phyloP scores from a whole-genome alignment of 2,329 filamentous ascomycete species.

The Moelleriella libera region DNA sequence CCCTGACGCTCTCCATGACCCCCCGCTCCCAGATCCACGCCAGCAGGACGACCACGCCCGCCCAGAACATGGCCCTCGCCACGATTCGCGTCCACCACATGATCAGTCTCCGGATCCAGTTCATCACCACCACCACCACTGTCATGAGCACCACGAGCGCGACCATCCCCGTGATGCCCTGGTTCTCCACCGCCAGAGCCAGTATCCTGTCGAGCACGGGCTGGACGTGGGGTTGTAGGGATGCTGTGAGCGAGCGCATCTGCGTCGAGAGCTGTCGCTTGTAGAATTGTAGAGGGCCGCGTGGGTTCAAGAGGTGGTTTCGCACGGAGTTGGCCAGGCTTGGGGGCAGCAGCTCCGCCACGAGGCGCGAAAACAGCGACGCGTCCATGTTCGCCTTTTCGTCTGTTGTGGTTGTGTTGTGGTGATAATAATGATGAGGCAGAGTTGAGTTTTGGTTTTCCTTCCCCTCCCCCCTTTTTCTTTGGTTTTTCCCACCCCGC shows the following conservation, averaged over 20 bases:
- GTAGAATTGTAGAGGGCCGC: constrained; percentile 28
- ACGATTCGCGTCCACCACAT: constrained; percentile 64
- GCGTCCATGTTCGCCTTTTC: no score
- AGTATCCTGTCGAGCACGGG: constrained; percentile 26
- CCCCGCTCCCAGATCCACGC: constrained; percentile 52
- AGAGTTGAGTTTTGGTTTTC: no score
- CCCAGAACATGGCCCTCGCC: constrained; percentile 51
- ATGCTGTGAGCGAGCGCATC: constrained; percentile 13
- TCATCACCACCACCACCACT: constrained; percentile 50
- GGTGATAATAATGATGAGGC: no score
- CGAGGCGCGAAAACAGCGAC: constrained; percentile 10
- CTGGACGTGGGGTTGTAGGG: constrained; percentile 25
- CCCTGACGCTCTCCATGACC: constrained; percentile 46
- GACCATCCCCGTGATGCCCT: constrained; percentile 16
- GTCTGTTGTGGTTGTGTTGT: no score
- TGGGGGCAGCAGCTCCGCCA: constrained; percentile 29
- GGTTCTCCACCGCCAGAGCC: constrained; percentile 18
- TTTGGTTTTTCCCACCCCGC: no score
- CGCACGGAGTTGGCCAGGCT: constrained; percentile 27
- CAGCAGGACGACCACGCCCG: constrained; percentile 35
- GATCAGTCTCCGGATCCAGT: constrained; percentile 57
- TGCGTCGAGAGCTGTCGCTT: constrained; percentile 18
- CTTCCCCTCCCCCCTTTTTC: no score
- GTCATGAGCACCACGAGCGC: constrained; percentile 24
- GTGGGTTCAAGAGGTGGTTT: constrained; percentile 31